Base-by-base conservation (phyloP, 495 filamentous ascomycete genomes). In the Peziza echinospora region DNA sequence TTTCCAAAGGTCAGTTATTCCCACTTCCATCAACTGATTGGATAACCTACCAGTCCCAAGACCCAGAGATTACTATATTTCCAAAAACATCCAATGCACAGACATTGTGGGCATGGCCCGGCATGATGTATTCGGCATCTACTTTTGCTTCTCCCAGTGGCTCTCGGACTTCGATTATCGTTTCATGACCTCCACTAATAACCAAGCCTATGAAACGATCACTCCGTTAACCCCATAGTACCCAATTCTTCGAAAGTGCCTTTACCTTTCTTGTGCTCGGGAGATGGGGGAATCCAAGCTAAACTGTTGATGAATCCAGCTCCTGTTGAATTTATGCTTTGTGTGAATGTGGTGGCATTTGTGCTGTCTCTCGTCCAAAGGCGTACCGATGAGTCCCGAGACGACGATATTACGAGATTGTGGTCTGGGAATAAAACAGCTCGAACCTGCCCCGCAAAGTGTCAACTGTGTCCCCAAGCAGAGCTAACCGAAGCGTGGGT, bases 321-420 rank as follows among this genome's bases (percentile, higher is more conserved):
- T 44, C 80, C 80, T 49, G 85, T 77, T 24, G 76, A 76, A 43
- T 76, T 69, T 47, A 93, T 77, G 2, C 73, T 76, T 52, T 72
- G 71, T 53, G 93, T 84, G 57, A 78, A 93, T 16, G 64, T 80
- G 34, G 75, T 84, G 43, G n/a, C n/a, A n/a, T 67, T 71, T 49
- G 69, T 63, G 11, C 73, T 67, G 39, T 75, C 66, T 37, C 63
- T 63, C 52, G 76, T 82, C 91, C 91, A 99, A 41, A 83, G 60
- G 26, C 85, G 77, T 30, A 93, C 86, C 3, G 85, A 93, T 47
- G 75, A 75, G 69, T 96, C 91, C 62, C 91, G 72, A 46, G 87
- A 93, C 19, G 82, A 82, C 10, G 89, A 92, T 48, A 91, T 61
- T 24, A 93, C 64, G 43, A 74, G 63, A 51, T 80, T 74, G 47